Base-by-base conservation (phyloP, 352 stramenopile genomes). In the Heterotrichella gracilis region DNA sequence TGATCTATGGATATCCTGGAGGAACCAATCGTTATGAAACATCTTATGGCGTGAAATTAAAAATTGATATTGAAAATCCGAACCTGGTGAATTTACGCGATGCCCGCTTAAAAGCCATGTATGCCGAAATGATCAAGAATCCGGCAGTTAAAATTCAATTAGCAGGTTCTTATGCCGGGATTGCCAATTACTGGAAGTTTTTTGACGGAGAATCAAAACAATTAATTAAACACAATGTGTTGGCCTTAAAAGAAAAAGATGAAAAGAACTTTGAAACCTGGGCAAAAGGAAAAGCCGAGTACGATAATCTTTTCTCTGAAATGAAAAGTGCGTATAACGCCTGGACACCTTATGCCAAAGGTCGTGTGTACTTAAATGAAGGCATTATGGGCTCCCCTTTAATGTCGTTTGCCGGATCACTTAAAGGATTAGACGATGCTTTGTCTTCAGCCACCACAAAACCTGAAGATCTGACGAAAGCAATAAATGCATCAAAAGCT, bases 161-260 rank as follows among this genome's bases (percentile, higher is more conserved):
- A n/a, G 32, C 32, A 9, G n/a, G 32, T 53, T 53, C 32, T 9
- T 53, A 53, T n/a, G 32, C 32, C 9, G 32, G 32, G 9, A 53
- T 53, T 17, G 32, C 32, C 32, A 53, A 53, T n/a, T 53, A 53
- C 32, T 53, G 32, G 32, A 53, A 53, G 32, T 53, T 53, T 53
- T 53, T 53, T n/a, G 32, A 53, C 32, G 32, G 32, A 53, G 32
- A 53, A 53, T 53, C 32, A 9, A 53, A 53, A 53, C 32, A 53
- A 53, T n/a, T 53, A n/a, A 53, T 53, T n/a, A 53, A 53, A 53
- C n/a, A 53, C 32, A 53, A 53, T 53, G 32, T 53, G 9, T 53
- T 53, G 9, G 32, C 32, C 9, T n/a, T 17, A 53, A 53, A 53
- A 53, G 32, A 53, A 53, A 53, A 53, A 53, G 32, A 53, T 53